Percentiles rank a stretch among this genome's conserved stretches.
Evolutionary conservation across 164 flowering plant genomes (phyloP).

Genomic region (Warburgia ugandensis): DNA sequence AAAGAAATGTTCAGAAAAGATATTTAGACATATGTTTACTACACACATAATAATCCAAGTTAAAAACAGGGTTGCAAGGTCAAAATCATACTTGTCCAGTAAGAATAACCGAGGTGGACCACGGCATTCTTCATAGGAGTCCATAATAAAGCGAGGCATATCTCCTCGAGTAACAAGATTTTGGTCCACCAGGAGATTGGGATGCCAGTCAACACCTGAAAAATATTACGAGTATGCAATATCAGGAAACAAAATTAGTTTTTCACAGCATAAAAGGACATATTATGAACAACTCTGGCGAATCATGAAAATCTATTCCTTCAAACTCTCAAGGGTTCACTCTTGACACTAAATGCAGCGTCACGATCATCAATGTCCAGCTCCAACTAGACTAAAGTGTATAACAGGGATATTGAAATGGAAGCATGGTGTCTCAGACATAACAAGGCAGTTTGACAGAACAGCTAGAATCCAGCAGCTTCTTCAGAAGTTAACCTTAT

Average conservation of each 20-base stretch:
- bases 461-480: too few relatives aligned
- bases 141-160: conserved; percentile 94
- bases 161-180: conserved; percentile 67
- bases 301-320: neutral
- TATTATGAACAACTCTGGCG: neutral
- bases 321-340: too few relatives aligned
- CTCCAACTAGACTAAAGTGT: too few relatives aligned
- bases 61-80: neutral
- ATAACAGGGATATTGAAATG: too few relatives aligned
- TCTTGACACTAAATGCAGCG: too few relatives aligned
- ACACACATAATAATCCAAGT: neutral
- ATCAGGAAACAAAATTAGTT: neutral
- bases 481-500: too few relatives aligned
- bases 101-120: conserved; percentile 92
- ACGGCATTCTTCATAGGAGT: conserved; percentile 93
- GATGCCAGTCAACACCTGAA: conserved; percentile 93
- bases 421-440: too few relatives aligned
- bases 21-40: neutral
- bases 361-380: too few relatives aligned
- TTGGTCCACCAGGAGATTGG: conserved; percentile 53
- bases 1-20: too few relatives aligned
- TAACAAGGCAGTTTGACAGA: too few relatives aligned
- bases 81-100: conserved; percentile 76
- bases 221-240: conserved; percentile 6
- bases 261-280: too few relatives aligned